These are phyloP conservation scores for Lasiosphaeria ovina DNA, from an alignment of 495 filamentous ascomycete species.

Conservation along the genomic window DNA sequence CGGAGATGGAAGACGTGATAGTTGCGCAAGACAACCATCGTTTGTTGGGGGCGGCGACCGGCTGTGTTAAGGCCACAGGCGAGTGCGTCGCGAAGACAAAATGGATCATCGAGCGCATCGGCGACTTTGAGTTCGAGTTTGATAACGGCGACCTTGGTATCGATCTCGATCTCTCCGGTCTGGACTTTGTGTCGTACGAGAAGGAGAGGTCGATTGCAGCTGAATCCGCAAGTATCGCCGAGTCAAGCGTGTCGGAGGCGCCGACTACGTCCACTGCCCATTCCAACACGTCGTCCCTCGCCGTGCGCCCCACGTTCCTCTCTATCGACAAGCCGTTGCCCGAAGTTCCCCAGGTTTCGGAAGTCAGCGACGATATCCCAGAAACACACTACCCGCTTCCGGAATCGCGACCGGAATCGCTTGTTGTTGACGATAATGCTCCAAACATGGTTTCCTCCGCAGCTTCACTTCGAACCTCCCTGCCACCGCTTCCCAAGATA, in stretches of 20 bases:
- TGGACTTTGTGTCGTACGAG: constrained; percentile 32
- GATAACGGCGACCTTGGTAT: constrained; percentile 45
- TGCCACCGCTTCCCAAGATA: constrained; percentile 49
- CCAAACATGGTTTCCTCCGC: constrained; percentile 39
- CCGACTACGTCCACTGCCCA: constrained; percentile 26
- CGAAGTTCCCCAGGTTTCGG: constrained; percentile 35
- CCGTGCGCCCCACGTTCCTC: constrained; percentile 32
- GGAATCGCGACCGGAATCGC: constrained; percentile 41
- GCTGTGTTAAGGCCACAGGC: constrained; percentile 84
- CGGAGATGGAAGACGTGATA: constrained; percentile 69
- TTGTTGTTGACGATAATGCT: constrained; percentile 29
- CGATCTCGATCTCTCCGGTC: constrained; percentile 44
- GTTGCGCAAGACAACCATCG: constrained; percentile 77
- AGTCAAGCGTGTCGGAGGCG: constrained; percentile 35
- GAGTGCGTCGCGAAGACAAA: constrained; percentile 87
- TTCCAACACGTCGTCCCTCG: constrained; percentile 26
- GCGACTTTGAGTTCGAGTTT: constrained; percentile 85
- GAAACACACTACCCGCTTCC: constrained; percentile 31
- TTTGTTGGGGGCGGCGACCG: constrained; percentile 77
- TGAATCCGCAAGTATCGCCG: constrained; percentile 38
- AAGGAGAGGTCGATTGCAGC: constrained; percentile 16
- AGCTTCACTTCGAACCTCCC: constrained; percentile 39
- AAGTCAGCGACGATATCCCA: constrained; percentile 25
- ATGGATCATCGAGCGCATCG: constrained; percentile 81
- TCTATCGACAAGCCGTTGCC: constrained; percentile 46